Evolutionary conservation across 345 rosid species (phyloP).

Genomic region (Angophora floribunda): DNA sequence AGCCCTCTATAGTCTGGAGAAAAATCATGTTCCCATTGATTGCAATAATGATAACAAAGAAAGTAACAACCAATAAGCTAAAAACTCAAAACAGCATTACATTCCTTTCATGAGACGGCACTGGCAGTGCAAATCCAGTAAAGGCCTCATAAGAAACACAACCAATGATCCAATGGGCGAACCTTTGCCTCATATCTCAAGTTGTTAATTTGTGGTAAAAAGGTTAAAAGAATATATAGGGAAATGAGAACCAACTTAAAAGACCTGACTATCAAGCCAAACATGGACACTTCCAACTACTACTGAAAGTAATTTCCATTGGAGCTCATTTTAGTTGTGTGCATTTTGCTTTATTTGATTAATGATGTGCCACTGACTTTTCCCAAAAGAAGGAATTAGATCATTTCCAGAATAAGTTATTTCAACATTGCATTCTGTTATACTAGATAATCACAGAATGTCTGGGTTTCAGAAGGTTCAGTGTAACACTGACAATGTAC

Average conservation of each 20-base stretch:
- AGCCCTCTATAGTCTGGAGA: constrained; percentile 85
- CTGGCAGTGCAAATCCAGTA: not conserved
- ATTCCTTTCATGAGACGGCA: not conserved
- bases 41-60: constrained; percentile 9
- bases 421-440: not conserved
- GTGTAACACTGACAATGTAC: not conserved
- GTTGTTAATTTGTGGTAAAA: not conserved
- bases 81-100: not conserved
- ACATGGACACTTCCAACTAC: not conserved
- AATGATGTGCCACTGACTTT: not conserved
- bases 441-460: not conserved
- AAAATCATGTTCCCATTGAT: constrained; percentile 97
- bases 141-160: no score
- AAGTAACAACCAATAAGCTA: not conserved
- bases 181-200: not conserved
- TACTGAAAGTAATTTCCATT: not conserved
- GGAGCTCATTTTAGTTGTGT: not conserved
- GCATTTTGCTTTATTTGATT: not conserved
- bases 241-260: not conserved
- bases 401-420: not conserved
- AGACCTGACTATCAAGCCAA: not conserved
- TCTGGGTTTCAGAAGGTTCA: constrained; percentile 10
- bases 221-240: not conserved
- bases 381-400: not conserved
- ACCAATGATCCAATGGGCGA: not conserved